Evolutionary conservation across 768 basidiomycete genomes (phyloP), one percentile per base, ranked within the genome.

Genomic region (Termitomyces sp.): DNA sequence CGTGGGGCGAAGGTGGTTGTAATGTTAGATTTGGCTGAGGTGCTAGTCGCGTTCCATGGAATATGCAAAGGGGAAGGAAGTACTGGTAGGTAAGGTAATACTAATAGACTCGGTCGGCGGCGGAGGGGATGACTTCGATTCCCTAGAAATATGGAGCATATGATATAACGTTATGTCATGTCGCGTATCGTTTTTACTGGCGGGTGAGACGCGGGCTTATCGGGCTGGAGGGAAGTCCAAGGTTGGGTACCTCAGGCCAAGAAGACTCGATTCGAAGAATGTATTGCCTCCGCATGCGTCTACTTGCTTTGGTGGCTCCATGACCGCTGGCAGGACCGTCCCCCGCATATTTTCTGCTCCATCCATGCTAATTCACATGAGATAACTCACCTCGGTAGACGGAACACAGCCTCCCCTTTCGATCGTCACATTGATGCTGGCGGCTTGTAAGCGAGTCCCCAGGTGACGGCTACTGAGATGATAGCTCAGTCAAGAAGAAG

Each of bases 341-440:
- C n/a, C n/a, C n/a, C 28, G 28, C 28, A 28, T 28, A 28, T 28
- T 28, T n/a, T 28, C 28, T 28, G 28, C 28, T 28, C 28, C 28
- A 28, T 28, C 28, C 28, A 28, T 28, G 28, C 4, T 4, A 28
- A 28, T 28, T 28, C 2, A 28, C 28, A 28, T 28, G 28, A 28
- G 2, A 51, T 57, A 57, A 57, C 55, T 38, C 42, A 48, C 55
- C 60, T 52, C 32, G 42, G 39, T 52, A 16, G 51, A 57, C 56
- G 56, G 55, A 39, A 24, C 53, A 60, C 53, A 60, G 45, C 52
- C 54, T 51, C 60, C 40, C 28, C 28, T 28, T 28, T 28, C 28
- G 28, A 28, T 28, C 28, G 28, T 28, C 28, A 28, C 28, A n/a
- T 20, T 22, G 54, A 51, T 60, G 44, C 22, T 35, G 33, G 20